Evolutionary conservation across 106 monocot genomes (phyloP), one percentile per base, ranked within the genome.

Genomic region (Dendrobium officinale): DNA sequence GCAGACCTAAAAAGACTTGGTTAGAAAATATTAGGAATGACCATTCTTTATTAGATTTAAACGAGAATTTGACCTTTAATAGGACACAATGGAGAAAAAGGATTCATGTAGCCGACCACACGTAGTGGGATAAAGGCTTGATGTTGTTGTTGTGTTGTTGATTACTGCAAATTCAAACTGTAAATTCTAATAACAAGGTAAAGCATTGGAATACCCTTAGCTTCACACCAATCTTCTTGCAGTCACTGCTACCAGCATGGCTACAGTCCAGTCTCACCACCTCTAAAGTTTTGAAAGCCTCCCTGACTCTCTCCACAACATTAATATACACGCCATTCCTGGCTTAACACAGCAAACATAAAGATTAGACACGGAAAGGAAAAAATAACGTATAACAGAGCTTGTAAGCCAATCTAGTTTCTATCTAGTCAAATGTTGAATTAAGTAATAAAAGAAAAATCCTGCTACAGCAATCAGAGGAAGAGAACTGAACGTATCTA

Each of bases 211-310:
- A 73, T 89, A 96, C 95, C 89, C 89, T 87, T 75, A 96, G 85
- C 79, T 96, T 93, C 58, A 96, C 93, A 42, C 93, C 95, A 79
- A 96, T 96, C 81, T 91, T 96, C 86, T 96, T 96, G 89, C 91
- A 93, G 72, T 91, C 89, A 82, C 91, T 93, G 4, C 80, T 81
- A 49, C 81, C 89, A 29, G 88, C 85, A 88, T 89, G 80, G 20
- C 82, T 66, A 66, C 93, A 96, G 67, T 96, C 93, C 77, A 96
- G 68, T 55, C 91, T 88, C 66, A 93, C 85, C n/a, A 96, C 95
- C 77, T 96, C 93, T 15, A 79, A 72, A 64, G 82, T 82, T 80
- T 88, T 81, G 81, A 96, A 91, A 77, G 93, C 93, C 73, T 86
- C 91, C 77, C 85, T 85, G 2, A 89, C 81, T 85, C 82, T 89